Conservation (phyloP, 345 rosid genomes). For the Dipteronia dyeriana region DNA sequence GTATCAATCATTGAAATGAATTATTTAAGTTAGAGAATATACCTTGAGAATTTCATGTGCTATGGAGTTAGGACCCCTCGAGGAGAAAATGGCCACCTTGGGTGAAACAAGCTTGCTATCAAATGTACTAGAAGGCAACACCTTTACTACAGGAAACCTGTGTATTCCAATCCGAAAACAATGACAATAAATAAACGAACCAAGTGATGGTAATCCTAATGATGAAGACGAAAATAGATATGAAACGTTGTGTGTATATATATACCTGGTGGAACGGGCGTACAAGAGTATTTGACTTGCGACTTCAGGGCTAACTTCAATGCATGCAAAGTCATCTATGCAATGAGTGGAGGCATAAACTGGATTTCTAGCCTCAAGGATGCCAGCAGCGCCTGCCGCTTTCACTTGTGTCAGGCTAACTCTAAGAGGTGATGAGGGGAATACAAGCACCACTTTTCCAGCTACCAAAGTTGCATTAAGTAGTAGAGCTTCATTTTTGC, state of each 20-base stretch:
- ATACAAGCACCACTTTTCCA: conserved; percentile 41
- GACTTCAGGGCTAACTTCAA: conserved; percentile 32
- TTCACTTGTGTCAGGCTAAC: conserved; percentile 24
- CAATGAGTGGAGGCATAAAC: conserved; percentile 29
- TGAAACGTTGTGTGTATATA: background rate
- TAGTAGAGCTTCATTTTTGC: conserved; percentile 34
- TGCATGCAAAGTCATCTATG: conserved; percentile 35
- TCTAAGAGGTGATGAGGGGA: conserved; percentile 18
- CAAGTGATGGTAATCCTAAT: too few relatives aligned
- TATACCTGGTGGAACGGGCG: conserved; percentile 38
- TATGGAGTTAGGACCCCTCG: conserved; percentile 26
- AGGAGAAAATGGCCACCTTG: conserved; percentile 43
- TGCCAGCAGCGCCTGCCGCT: conserved; percentile 34
- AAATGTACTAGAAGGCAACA: conserved; percentile 28
- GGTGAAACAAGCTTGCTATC: conserved; percentile 34
- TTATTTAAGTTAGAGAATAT: background rate
- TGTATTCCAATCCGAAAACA: background rate
- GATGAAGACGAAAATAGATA: background rate
- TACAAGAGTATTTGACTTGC: conserved; percentile 36
- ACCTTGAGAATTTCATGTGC: conserved; percentile 23
- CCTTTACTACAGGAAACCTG: conserved; percentile 22
- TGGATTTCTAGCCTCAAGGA: conserved; percentile 37
- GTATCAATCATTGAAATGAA: background rate
- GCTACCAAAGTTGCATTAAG: conserved; percentile 30
- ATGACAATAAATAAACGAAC: too few relatives aligned